Percentiles rank a stretch among this genome's conserved stretches.
phyloP scores from a whole-genome alignment of 768 basidiomycete genomes.

The Boletellus sp. region DNA sequence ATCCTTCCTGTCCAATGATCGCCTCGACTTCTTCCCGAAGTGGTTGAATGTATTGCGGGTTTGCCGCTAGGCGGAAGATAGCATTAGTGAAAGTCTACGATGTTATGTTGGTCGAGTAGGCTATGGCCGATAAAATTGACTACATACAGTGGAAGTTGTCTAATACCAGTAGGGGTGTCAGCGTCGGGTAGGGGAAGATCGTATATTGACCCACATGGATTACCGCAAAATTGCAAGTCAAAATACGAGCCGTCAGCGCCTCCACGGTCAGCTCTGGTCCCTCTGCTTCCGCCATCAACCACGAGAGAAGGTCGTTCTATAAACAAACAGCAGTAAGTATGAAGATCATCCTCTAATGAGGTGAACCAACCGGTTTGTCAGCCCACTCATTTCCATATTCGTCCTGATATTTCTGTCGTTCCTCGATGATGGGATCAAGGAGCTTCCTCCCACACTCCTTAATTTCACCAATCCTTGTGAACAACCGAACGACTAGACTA shows the following conservation, averaged over 20 bases:
- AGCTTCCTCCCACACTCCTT: constrained; percentile 3
- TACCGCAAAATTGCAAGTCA: constrained; percentile 17
- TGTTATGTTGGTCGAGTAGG: not conserved
- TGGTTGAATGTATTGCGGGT: constrained; percentile 12
- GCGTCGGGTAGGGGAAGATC: too few species aligned
- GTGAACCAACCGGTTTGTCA: constrained; percentile 3
- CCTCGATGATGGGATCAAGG: constrained; percentile 29
- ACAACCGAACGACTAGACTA: constrained; percentile 18
- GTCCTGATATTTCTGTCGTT: constrained; percentile 11
- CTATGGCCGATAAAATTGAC: not conserved
- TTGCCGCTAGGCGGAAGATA: constrained; percentile 7
- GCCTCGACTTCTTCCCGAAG: constrained; percentile 17
- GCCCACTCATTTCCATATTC: not conserved
- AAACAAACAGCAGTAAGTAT: not conserved
- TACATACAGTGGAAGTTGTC: constrained; percentile 13
- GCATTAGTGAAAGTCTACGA: constrained; percentile 11
- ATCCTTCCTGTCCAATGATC: constrained; percentile 12
- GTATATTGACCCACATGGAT: constrained; percentile 16
- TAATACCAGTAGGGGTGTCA: not conserved
- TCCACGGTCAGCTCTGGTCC: constrained; percentile 11
- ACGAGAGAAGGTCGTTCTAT: constrained; percentile 34
- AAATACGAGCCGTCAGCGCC: constrained; percentile 18
- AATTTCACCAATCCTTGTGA: constrained; percentile 3
- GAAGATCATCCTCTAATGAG: not conserved
- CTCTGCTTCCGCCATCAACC: constrained; percentile 28